These are phyloP conservation scores for Naganishia kalamii DNA, from an alignment of 768 basidiomycete species.

Conservation along the genomic window DNA sequence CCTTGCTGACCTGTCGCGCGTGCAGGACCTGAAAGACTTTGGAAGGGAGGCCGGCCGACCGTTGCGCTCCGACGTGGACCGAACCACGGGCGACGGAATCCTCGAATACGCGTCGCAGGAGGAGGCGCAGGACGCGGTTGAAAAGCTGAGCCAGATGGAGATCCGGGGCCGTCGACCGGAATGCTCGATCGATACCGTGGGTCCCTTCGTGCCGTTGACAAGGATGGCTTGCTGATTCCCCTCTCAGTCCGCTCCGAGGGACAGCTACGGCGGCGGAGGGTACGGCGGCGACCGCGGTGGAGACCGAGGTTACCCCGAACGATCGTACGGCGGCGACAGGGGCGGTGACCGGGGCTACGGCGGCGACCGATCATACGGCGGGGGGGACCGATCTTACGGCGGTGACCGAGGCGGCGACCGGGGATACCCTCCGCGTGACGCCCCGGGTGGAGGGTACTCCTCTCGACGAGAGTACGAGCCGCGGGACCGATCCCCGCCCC, in stretches of 20 bases:
- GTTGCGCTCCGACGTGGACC: slow-evolving; percentile 90
- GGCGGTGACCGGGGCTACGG: slow-evolving; percentile 25
- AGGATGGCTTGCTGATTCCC: slow-evolving; percentile 50
- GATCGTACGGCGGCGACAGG: slow-evolving; percentile 27
- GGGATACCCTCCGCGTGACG: slow-evolving; percentile 22
- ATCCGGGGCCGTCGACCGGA: slow-evolving; percentile 63
- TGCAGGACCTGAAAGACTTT: slow-evolving; percentile 92
- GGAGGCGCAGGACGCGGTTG: slow-evolving; percentile 89
- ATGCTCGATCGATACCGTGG: slow-evolving; percentile 57
- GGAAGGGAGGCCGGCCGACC: slow-evolving; percentile 90
- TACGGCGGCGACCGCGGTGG: slow-evolving; percentile 21
- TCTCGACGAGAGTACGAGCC: slow-evolving; percentile 27
- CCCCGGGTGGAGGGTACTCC: slow-evolving; percentile 23
- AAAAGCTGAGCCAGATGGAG: slow-evolving; percentile 75
- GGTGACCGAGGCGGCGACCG: slow-evolving; percentile 29
- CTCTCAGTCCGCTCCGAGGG: slow-evolving; percentile 51
- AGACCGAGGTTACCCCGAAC: slow-evolving; percentile 16
- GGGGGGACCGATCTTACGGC: slow-evolving; percentile 24
- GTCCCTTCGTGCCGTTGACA: slow-evolving; percentile 35
- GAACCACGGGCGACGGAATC: slow-evolving; percentile 79
- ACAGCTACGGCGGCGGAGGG: too few species aligned
- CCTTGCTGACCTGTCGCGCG: neutral
- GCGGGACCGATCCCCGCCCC: slow-evolving; percentile 27
- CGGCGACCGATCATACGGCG: slow-evolving; percentile 24
- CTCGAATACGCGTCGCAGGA: slow-evolving; percentile 82